Conservation (phyloP, 345 rosid species). For the Rhodamnia rubescens region DNA sequence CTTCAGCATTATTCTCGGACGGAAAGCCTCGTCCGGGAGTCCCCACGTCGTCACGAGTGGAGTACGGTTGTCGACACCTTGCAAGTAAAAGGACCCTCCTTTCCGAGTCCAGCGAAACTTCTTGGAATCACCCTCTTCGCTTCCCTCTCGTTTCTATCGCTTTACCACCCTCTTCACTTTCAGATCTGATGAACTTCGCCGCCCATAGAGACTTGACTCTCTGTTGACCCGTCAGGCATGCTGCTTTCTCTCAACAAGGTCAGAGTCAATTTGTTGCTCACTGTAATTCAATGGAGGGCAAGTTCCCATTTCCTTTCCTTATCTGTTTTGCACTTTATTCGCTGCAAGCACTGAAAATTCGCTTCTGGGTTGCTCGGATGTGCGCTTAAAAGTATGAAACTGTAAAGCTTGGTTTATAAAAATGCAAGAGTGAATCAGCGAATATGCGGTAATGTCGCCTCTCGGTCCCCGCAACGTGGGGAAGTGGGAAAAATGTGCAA, state of each 20-base stretch:
- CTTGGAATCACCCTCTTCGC: neutral
- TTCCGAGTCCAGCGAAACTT: neutral
- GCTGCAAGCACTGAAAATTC: neutral
- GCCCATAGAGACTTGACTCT: neutral
- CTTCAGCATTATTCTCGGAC: neutral
- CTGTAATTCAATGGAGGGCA: neutral
- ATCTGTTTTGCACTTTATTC: neutral
- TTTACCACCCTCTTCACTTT: neutral
- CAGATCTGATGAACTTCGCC: neutral
- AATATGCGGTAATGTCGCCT: neutral
- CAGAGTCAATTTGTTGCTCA: neutral
- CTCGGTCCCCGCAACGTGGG: neutral
- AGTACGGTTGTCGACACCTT: neutral
- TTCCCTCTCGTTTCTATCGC: neutral
- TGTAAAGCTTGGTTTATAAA: neutral
- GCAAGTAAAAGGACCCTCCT: neutral
- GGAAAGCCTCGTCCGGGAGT: neutral
- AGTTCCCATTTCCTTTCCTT: neutral
- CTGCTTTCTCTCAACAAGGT: neutral
- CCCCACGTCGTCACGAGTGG: neutral
- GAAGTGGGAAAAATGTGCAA: neutral
- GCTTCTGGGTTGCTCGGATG: neutral
- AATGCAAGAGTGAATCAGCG: neutral
- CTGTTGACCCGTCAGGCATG: neutral
- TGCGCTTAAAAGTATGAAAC: neutral